These are phyloP conservation scores for Aspergillus udagawae DNA, from an alignment of 2,329 filamentous ascomycete species.

Conservation along the genomic window DNA sequence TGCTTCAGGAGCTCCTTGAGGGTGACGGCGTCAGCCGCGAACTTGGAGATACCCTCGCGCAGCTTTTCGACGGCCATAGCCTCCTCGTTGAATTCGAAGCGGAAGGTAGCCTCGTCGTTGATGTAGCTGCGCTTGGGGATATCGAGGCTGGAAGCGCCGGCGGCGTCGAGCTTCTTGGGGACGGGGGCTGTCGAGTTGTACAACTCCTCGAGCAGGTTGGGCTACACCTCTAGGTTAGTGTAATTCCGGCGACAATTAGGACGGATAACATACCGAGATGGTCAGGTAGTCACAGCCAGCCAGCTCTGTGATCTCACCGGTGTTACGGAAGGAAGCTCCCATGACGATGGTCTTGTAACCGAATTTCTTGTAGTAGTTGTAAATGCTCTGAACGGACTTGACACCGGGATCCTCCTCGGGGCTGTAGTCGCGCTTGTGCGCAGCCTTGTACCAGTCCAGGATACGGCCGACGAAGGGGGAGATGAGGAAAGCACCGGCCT, in stretches of 20 bases:
- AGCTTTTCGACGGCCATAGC: constrained; percentile 99
- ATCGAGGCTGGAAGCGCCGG: constrained; percentile 62
- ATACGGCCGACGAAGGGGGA: constrained; percentile 99
- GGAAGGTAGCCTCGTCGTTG: constrained; percentile 83
- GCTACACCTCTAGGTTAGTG: constrained; percentile 48
- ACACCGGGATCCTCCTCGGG: constrained; percentile 94
- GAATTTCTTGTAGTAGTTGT: constrained; percentile 99
- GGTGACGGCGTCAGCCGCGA: constrained; percentile 89
- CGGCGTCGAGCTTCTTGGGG: constrained; percentile 86
- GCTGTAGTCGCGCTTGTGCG: constrained; percentile 87
- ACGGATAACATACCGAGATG: constrained; percentile 68
- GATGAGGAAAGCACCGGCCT: constrained; percentile 95
- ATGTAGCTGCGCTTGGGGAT: constrained; percentile 90
- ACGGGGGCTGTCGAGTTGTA: constrained; percentile 77
- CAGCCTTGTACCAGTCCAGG: constrained; percentile 98
- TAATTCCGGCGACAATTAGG: background rate
- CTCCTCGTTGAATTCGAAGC: constrained; percentile 99
- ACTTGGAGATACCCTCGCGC: constrained; percentile 98
- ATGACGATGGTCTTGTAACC: constrained; percentile 99
- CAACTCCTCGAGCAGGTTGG: constrained; percentile 89
- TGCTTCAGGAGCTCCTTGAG: constrained; percentile 87
- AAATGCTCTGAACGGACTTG: constrained; percentile 87
- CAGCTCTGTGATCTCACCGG: constrained; percentile 95
- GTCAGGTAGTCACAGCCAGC: constrained; percentile 98
- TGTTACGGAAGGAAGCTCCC: constrained; percentile 97